A percentile compares a stretch with the other conserved stretches of the same genome.
Conservation (phyloP, 352 stramenopile species). For the Globisporangium cystogenes region DNA sequence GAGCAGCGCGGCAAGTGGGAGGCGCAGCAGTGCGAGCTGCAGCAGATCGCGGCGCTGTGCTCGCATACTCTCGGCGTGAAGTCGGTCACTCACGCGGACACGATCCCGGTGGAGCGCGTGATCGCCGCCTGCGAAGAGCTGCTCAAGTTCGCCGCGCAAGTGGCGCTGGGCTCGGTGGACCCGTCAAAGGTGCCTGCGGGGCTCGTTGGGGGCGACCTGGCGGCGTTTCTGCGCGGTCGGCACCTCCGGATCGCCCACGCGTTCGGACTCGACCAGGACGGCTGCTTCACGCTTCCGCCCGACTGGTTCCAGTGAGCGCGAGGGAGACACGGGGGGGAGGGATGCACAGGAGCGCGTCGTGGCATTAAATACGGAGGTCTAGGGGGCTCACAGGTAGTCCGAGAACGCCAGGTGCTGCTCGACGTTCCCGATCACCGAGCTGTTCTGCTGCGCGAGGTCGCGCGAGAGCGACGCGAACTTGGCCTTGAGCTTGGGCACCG, state of each 20-base stretch:
- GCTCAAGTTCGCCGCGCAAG: conserved; percentile 24
- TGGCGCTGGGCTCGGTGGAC: conserved; percentile 10
- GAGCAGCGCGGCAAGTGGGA: conserved; percentile 18
- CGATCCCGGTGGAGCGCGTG: conserved; percentile 22
- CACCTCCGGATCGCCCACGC: conserved; percentile 25
- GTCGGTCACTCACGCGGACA: conserved; percentile 26
- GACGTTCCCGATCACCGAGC: conserved; percentile 27
- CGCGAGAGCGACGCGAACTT: conserved; percentile 64
- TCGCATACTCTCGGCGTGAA: conserved; percentile 24
- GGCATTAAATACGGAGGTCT: not conserved
- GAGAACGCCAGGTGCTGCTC: conserved; percentile 72
- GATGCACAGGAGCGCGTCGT: too few species aligned
- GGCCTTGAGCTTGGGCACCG: conserved; percentile 63
- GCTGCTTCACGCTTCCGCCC: not conserved
- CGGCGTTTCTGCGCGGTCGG: conserved; percentile 19
- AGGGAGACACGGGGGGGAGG: too few species aligned
- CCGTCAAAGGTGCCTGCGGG: conserved; percentile 6
- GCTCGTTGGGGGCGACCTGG: conserved; percentile 11
- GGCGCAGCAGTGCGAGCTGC: conserved; percentile 30
- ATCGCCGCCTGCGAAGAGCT: conserved; percentile 29
- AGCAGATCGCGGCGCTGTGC: conserved; percentile 26
- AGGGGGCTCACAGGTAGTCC: conserved; percentile 48
- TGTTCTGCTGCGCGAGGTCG: conserved; percentile 45
- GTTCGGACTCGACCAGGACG: conserved; percentile 36
- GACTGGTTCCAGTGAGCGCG: not conserved